Conservation (phyloP, 2,329 filamentous ascomycete species). For the Talaromyces sp. region DNA sequence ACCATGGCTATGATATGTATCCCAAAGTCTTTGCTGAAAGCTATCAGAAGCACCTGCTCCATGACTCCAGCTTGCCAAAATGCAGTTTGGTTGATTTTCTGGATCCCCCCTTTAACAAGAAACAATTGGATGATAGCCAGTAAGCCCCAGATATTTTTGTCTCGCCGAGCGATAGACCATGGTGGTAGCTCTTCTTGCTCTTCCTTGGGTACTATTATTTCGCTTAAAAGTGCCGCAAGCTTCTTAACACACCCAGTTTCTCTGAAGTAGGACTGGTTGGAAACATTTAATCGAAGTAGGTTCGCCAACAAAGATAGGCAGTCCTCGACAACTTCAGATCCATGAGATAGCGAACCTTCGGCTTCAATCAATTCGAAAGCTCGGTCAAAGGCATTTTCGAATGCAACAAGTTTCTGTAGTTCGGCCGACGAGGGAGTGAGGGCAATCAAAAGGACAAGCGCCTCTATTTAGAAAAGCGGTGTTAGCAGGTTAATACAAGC, state of each 20-base stretch:
- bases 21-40: constrained; percentile 70
- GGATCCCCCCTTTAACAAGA: constrained; percentile 71
- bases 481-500: constrained; percentile 10
- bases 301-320: constrained; percentile 89
- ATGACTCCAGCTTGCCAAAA: constrained; percentile 82
- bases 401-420: constrained; percentile 91
- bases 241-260: constrained; percentile 79
- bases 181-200: constrained; percentile 59
- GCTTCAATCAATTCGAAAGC: constrained; percentile 75
- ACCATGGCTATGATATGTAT: constrained; percentile 78
- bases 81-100: constrained; percentile 76
- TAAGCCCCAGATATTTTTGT: constrained; percentile 88
- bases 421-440: constrained; percentile 82
- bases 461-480: constrained; percentile 49
- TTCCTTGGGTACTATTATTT: constrained; percentile 52
- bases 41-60: constrained; percentile 73
- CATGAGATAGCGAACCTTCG: constrained; percentile 77
- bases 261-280: constrained; percentile 90
- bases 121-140: constrained; percentile 84
- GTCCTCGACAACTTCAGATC: constrained; percentile 85
- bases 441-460: constrained; percentile 78
- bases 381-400: constrained; percentile 87
- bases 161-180: constrained; percentile 73
- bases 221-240: constrained; percentile 64
- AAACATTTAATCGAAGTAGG: constrained; percentile 76